A percentile compares a stretch with the other conserved stretches of the same genome.
phyloP scores from a whole-genome alignment of 1,284 basidiomycete genomes.

The Moesziomyces aphidis region DNA sequence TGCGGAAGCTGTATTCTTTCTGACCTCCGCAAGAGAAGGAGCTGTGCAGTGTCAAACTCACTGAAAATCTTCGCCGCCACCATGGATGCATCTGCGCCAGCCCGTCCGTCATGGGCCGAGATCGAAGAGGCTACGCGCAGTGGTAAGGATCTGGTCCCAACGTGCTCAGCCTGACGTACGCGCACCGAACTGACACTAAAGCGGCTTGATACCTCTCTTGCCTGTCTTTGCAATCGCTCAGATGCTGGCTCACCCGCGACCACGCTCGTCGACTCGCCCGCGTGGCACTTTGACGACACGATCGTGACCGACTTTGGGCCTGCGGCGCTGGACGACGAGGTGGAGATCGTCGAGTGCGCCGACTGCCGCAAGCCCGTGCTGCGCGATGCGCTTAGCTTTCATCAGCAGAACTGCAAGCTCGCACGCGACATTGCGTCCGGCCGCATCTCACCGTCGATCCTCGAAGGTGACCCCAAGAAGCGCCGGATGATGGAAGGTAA shows the following conservation, averaged over 20 bases:
- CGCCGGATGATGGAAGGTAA: conserved; percentile 48
- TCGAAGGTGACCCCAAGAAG: conserved; percentile 50
- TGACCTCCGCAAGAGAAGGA: too few relatives aligned
- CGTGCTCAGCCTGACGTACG: too few relatives aligned
- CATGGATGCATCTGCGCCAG: conserved; percentile 6
- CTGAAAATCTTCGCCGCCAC: background rate
- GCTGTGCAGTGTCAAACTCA: background rate
- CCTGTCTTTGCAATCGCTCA: conserved; percentile 1
- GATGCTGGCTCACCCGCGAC: conserved; percentile 29
- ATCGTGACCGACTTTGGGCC: conserved; percentile 65
- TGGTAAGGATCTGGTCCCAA: conserved; percentile 23
- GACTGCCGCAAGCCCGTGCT: conserved; percentile 59
- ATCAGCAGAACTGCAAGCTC: conserved; percentile 59
- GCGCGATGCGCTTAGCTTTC: conserved; percentile 50
- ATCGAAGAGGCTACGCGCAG: conserved; percentile 48
- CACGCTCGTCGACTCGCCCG: conserved; percentile 28
- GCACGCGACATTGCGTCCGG: conserved; percentile 54
- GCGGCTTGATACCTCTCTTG: background rate
- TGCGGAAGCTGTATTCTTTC: too few relatives aligned
- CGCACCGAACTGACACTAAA: conserved; percentile 2
- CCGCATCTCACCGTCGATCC: conserved; percentile 49
- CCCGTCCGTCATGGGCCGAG: conserved; percentile 41
- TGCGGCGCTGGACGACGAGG: conserved; percentile 57
- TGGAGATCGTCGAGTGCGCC: conserved; percentile 56
- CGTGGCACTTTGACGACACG: conserved; percentile 60